Conservation (phyloP, 352 stramenopile species). For the Stephanocyclus meneghinianus region DNA sequence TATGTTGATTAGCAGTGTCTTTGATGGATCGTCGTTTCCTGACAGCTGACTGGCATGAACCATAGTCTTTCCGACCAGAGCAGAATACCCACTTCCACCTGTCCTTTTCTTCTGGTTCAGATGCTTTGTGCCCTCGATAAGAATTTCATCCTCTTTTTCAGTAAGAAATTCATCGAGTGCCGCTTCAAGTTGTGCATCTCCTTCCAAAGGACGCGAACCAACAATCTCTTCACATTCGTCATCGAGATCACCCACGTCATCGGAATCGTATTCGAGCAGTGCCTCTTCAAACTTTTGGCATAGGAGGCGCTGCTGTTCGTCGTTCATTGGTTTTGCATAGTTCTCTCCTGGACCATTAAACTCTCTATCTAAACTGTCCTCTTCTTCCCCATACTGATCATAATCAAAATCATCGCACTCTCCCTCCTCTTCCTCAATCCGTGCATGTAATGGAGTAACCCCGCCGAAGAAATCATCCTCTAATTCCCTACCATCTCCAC, state of each 20-base stretch:
- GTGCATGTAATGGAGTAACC: constrained; percentile 44
- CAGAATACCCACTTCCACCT: constrained; percentile 73
- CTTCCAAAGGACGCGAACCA: constrained; percentile 87
- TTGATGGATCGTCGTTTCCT: constrained; percentile 62
- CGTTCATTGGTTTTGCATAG: constrained; percentile 34
- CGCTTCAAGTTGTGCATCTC: constrained; percentile 70
- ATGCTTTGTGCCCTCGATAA: constrained; percentile 71
- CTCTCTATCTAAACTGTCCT: constrained; percentile 45
- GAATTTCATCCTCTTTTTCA: constrained; percentile 80
- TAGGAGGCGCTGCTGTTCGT: constrained; percentile 67
- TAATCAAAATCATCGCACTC: constrained; percentile 55
- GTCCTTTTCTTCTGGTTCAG: constrained; percentile 24
- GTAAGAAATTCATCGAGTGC: constrained; percentile 81
- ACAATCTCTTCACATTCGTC: constrained; percentile 87
- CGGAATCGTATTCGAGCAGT: constrained; percentile 85
- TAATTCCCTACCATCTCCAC: constrained; percentile 22
- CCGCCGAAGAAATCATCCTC: constrained; percentile 77
- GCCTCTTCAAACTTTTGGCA: constrained; percentile 83
- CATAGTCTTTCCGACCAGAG: constrained; percentile 70
- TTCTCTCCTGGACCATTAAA: constrained; percentile 13
- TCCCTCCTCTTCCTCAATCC: constrained; percentile 51
- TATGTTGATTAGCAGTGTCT: constrained; percentile 37
- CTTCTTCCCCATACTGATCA: constrained; percentile 44
- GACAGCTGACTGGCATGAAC: constrained; percentile 71
- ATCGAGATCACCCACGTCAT: constrained; percentile 88